These are phyloP conservation scores for Starmerella stellata DNA, from an alignment of 805 yeast species.

Conservation along the genomic window DNA sequence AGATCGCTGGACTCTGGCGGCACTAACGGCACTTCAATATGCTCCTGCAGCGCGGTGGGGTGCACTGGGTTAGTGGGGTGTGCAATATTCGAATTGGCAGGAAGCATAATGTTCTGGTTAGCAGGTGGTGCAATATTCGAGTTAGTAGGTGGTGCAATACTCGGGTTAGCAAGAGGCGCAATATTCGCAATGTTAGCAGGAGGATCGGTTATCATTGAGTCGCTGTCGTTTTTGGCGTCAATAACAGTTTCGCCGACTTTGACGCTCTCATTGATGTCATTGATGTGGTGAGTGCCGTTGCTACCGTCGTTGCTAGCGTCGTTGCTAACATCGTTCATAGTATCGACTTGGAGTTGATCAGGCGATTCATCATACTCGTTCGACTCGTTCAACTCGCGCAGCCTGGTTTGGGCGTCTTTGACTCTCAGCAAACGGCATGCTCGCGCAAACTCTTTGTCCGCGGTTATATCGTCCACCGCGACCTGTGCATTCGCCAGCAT, in stretches of 20 bases:
- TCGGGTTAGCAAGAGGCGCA: neutral
- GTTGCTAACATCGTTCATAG: neutral
- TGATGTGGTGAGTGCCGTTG: neutral
- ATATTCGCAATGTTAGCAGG: neutral
- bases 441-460: conserved; percentile 44
- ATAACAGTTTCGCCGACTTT: neutral
- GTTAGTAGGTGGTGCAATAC: neutral
- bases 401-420: conserved; percentile 15
- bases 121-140: neutral
- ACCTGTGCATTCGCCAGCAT: conserved; percentile 94
- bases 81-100: neutral
- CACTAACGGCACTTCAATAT: neutral
- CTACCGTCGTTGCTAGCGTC: neutral
- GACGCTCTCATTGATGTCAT: neutral
- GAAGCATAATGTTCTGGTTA: neutral
- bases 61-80: neutral
- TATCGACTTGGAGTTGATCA: conserved; percentile 1
- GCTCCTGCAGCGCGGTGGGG: neutral
- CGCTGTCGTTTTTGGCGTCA: neutral
- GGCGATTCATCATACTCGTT: conserved; percentile 6
- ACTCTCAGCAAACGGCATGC: conserved; percentile 50
- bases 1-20: neutral
- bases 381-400: conserved; percentile 14
- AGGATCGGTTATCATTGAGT: too few species aligned
- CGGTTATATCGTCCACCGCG: conserved; percentile 66